Evolutionary conservation across 2,329 filamentous ascomycete genomes (phyloP), one percentile per base, ranked within the genome.

Genomic region (Calonectria naviculata): DNA sequence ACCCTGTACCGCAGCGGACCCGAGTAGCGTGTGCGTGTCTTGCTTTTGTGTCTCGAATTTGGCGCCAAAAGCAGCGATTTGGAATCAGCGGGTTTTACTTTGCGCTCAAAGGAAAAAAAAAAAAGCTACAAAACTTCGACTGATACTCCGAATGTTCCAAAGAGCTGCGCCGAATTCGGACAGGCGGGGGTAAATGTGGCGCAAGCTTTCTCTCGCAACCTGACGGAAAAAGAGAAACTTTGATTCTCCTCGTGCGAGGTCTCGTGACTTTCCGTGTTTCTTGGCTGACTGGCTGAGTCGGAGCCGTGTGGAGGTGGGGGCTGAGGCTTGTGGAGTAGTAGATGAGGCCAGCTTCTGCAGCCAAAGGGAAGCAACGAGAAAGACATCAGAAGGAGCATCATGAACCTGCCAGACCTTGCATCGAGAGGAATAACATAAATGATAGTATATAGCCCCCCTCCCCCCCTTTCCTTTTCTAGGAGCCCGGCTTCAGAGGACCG

Each of bases 181-280:
- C 24, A 12, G 67, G 52, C 47, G 49, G 67, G 47, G 42, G 26
- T 19, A 31, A 41, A 19, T 17, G 34, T 29, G 41, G 67, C 52
- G 58, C 52, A 60, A 49, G 17, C 21, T n/a, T n/a, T 21, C 41
- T 46, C 42, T 12, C 5, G 12, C 12, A 19, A 36, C 34, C 3
- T 9, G 34, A 36, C 10, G 34, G 34, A 13, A 36, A 36, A 36
- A 36, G 10, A 36, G 3, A 36, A 36, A 36, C 42, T 46, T 46
- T 13, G n/a, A 8, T 46, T 24, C 41, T 65, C 31, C 42, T 28
- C 54, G 65, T 67, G 65, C 47, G 21, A 61, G 61, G 61, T 60
- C 67, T 69, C 67, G 61, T 69, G 67, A 69, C 67, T 60, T 52
- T 42, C 26, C 17, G 29, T 31, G n/a, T 36, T n/a, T 46, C 13